phyloP scores from a whole-genome alignment of 306 rosid species.

The Trifolium subterraneum region DNA sequence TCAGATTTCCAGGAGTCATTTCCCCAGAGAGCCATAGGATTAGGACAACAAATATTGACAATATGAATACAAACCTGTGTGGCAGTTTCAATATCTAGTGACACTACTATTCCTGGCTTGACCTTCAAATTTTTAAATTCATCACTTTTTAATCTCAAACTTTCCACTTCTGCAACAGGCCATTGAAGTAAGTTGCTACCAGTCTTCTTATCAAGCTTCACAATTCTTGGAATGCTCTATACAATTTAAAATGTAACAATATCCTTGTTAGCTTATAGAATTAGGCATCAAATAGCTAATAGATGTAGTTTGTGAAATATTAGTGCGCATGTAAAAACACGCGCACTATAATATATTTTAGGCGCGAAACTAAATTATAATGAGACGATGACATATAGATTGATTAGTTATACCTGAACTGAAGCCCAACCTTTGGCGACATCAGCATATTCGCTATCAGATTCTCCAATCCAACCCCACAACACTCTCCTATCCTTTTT shows the following conservation, averaged over 20 bases:
- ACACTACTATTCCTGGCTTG: conserved; percentile 69
- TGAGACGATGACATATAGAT: neutral
- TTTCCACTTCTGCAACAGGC: conserved; percentile 85
- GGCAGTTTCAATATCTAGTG: conserved; percentile 69
- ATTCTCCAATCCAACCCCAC: conserved; percentile 98
- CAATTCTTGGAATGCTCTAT: conserved; percentile 85
- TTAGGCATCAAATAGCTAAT: neutral
- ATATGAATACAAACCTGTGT: conserved; percentile 65
- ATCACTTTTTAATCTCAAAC: conserved; percentile 64
- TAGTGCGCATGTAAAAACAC: neutral
- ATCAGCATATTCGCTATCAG: conserved; percentile 87
- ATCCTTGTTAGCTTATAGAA: neutral
- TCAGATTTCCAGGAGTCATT: neutral
- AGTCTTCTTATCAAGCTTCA: conserved; percentile 72
- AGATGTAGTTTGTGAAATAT: neutral
- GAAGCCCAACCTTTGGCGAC: conserved; percentile 93
- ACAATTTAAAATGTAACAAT: conserved; percentile 6
- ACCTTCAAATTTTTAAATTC: conserved; percentile 59
- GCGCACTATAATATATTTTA: neutral
- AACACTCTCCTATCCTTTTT: conserved; percentile 68
- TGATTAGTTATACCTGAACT: conserved; percentile 66
- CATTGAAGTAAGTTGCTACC: conserved; percentile 80
- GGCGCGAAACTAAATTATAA: too few species aligned
- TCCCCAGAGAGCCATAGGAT: neutral
- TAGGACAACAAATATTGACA: neutral